Evolutionary conservation across 352 stramenopile genomes (phyloP), one percentile per base, ranked within the genome.

Genomic region (Phytophthora gonapodyides): DNA sequence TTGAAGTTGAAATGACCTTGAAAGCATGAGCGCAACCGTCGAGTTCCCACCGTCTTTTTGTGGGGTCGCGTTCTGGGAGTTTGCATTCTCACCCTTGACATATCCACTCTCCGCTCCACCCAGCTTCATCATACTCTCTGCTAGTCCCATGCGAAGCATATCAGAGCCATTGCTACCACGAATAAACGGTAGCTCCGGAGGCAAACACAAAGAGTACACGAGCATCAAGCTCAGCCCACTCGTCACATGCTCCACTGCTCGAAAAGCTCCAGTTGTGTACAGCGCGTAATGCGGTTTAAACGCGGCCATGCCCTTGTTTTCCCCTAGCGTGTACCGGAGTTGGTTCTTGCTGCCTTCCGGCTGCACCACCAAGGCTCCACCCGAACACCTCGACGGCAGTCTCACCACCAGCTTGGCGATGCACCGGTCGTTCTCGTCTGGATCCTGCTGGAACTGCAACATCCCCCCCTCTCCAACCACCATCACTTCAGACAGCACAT

Each of bases 401-500:
- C 57, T 51, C 21, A 67, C 51, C 15, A 67, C 40, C 27, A 52
- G 16, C 15, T 59, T 59, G 10, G 51, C 40, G 50, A 59, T 36
- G 16, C 51, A 59, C 13, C 48, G 46, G 16, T 59, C 57, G 12
- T 53, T 51, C n/a, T 52, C 45, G 13, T 59, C 47, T 5, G 36
- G 31, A 47, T 59, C 47, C 53, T 59, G 57, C 21, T 53, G 31
- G n/a, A 43, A 17, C 17, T 19, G 1, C 17, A 46, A 43, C 35
- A 19, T 2, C 2, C 47, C 40, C 17, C 41, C 57, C 27, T 40
- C 7, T 31, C 13, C 47, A 41, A 53, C 13, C 10, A 64, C 47
- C 57, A 58, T 33, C 40, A 64, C 15, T 48, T 59, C 47, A 35
- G 57, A 59, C 33, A 64, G 41, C 21, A 64, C 38, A 40, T 43